A percentile compares a stretch with the other conserved stretches of the same genome.
Conservation (phyloP, 805 yeast genomes). For the Metschnikowia bowlesiae region DNA sequence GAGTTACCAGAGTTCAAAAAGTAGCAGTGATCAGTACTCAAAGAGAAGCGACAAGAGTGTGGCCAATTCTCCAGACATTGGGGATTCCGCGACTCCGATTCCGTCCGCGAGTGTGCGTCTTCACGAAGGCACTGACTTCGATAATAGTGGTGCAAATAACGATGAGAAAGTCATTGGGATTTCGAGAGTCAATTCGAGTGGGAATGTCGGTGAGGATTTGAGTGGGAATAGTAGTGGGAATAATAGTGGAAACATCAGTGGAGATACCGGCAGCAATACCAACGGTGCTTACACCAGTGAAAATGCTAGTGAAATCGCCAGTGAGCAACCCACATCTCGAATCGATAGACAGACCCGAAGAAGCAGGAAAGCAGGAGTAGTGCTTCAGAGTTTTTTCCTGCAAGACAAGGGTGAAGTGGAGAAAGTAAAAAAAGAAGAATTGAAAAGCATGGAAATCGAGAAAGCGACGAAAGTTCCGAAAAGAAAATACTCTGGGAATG, state of each 20-base stretch:
- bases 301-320: too few relatives aligned
- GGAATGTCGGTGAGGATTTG: not conserved
- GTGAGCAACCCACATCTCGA: not conserved
- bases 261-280: too few relatives aligned
- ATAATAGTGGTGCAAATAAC: not conserved
- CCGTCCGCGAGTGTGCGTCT: not conserved
- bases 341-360: not conserved
- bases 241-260: too few relatives aligned
- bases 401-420: not conserved
- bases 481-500: too few relatives aligned
- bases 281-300: too few relatives aligned
- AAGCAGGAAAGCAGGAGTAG: not conserved
- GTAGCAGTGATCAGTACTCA: not conserved
- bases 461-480: too few relatives aligned
- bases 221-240: too few relatives aligned
- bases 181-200: not conserved
- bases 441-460: too few relatives aligned
- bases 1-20: not conserved
- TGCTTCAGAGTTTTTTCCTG: constrained; percentile 1
- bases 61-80: not conserved
- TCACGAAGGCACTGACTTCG: not conserved
- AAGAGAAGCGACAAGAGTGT: not conserved
- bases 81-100: not conserved
- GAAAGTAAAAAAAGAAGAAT: not conserved
- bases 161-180: not conserved